Conservation (phyloP, 2,329 filamentous ascomycete species). For the Aureobasidium uvarum region DNA sequence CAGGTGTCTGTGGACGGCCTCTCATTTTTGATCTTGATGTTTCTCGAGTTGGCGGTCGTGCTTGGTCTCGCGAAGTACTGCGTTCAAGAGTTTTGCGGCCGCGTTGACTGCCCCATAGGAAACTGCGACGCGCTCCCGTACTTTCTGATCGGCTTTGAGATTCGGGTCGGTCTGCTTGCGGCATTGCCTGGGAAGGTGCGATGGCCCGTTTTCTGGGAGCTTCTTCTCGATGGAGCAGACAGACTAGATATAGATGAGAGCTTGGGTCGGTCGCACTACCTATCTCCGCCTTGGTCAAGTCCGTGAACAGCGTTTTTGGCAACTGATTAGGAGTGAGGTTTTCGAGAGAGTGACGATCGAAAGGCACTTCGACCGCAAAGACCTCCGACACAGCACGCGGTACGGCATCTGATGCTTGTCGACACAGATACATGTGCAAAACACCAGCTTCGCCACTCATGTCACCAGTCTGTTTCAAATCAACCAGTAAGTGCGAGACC, state of each 20-base stretch:
- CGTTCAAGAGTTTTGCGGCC: constrained; percentile 43
- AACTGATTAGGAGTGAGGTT: constrained; percentile 63
- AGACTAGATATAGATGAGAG: constrained; percentile 76
- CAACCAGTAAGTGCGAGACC: constrained; percentile 77
- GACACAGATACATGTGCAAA: constrained; percentile 73
- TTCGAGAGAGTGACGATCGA: constrained; percentile 65
- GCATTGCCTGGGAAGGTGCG: not conserved
- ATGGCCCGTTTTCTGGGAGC: constrained; percentile 30
- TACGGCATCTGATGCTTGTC: constrained; percentile 63
- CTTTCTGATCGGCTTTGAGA: constrained; percentile 12
- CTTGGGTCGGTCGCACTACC: constrained; percentile 63
- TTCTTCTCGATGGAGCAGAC: constrained; percentile 69
- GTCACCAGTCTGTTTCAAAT: constrained; percentile 78
- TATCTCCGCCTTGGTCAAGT: constrained; percentile 74
- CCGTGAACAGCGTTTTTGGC: constrained; percentile 82
- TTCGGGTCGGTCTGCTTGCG: constrained; percentile 1
- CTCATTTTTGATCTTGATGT: constrained; percentile 21
- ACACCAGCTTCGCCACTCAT: constrained; percentile 72
- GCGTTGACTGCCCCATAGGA: constrained; percentile 66
- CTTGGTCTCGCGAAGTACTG: constrained; percentile 2
- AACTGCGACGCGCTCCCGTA: constrained; percentile 46
- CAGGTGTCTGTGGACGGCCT: constrained; percentile 25
- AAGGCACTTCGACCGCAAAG: constrained; percentile 73
- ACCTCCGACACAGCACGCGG: constrained; percentile 74
- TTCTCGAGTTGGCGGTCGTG: constrained; percentile 21